phyloP scores from a whole-genome alignment of 257 asterid species.

The Nicotiana knightiana region DNA sequence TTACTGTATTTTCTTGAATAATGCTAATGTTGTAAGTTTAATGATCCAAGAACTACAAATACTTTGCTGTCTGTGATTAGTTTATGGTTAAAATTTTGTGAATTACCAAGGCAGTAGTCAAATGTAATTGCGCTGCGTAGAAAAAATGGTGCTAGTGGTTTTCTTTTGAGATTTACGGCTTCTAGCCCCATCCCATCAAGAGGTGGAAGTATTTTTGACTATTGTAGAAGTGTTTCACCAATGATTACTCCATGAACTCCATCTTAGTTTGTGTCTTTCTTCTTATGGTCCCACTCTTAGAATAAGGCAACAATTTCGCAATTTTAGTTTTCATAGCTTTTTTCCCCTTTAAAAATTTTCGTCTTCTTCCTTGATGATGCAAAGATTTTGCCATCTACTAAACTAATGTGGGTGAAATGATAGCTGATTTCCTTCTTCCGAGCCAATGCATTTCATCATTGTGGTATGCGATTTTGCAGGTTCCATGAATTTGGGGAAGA shows the following conservation, averaged over 20 bases:
- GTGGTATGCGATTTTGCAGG: constrained; percentile 32
- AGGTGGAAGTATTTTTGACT: background rate
- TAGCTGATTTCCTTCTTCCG: background rate
- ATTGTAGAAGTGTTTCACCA: background rate
- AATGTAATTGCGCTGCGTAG: background rate
- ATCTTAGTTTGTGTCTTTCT: background rate
- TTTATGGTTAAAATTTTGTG: background rate
- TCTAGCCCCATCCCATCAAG: background rate
- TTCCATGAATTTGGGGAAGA: constrained; percentile 76
- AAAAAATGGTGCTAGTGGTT: background rate
- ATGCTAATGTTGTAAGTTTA: background rate
- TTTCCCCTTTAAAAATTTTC: background rate
- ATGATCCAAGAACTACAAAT: background rate
- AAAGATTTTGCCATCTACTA: background rate
- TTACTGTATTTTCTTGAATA: constrained; percentile 4
- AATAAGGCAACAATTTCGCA: background rate
- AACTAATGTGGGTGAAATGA: background rate
- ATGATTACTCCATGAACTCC: background rate
- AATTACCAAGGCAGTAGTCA: background rate
- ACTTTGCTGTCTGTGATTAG: background rate
- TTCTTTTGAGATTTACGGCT: background rate
- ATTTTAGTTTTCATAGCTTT: background rate
- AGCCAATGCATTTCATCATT: background rate
- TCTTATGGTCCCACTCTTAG: background rate
- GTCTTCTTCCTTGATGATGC: background rate